Evolutionary conservation across 140 eudicot species (phyloP).

Genomic region (Flaveria floridana): DNA sequence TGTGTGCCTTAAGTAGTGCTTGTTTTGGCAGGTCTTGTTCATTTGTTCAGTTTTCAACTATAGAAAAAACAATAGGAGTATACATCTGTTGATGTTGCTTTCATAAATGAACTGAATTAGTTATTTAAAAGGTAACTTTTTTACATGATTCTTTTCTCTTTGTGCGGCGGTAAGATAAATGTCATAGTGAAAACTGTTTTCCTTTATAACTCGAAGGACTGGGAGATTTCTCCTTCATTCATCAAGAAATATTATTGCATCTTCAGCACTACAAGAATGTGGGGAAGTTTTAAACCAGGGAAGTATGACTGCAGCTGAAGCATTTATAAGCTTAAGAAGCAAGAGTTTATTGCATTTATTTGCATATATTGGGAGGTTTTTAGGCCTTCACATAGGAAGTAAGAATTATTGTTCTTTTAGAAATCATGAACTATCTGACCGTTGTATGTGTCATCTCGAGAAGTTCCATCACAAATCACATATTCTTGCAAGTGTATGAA

Average conservation of each 20-base stretch:
- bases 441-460: too few relatives aligned
- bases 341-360: constrained; percentile 79
- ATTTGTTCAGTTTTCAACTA: too few relatives aligned
- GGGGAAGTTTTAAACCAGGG: constrained; percentile 91
- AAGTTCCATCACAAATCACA: too few relatives aligned
- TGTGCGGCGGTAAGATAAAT: too few relatives aligned
- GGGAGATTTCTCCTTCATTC: constrained; percentile 90
- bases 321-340: constrained; percentile 70
- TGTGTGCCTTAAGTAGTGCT: constrained; percentile 16
- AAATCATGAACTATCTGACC: too few relatives aligned
- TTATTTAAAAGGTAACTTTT: neutral
- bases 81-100: too few relatives aligned
- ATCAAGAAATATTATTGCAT: constrained; percentile 61
- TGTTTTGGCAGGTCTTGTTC: constrained; percentile 2
- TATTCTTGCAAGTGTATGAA: too few relatives aligned
- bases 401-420: too few relatives aligned
- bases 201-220: too few relatives aligned
- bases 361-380: constrained; percentile 83
- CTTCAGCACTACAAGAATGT: constrained; percentile 69
- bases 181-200: too few relatives aligned
- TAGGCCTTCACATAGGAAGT: constrained; percentile 56
- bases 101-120: neutral
- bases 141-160: constrained; percentile 18
- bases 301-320: constrained; percentile 70
- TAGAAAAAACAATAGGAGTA: too few relatives aligned